Conservation (phyloP, 345 rosid genomes). For the Garcia nutans region DNA sequence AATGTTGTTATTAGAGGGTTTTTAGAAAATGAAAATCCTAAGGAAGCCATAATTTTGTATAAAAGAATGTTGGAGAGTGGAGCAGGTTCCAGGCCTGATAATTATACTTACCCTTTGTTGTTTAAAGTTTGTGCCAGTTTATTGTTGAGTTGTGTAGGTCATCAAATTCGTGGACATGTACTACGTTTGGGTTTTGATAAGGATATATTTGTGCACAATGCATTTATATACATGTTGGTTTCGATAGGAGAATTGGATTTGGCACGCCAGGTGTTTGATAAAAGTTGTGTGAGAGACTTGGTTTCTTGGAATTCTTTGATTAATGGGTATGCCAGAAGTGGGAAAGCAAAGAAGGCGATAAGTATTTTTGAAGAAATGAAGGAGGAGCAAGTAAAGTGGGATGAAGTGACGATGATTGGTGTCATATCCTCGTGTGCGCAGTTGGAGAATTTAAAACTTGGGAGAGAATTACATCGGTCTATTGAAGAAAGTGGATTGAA, state of each 20-base stretch:
- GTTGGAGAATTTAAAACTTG: constrained; percentile 55
- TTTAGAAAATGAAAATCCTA: constrained; percentile 44
- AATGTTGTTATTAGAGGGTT: constrained; percentile 66
- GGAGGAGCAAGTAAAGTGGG: constrained; percentile 45
- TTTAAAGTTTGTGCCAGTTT: constrained; percentile 56
- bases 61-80: constrained; percentile 59
- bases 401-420: constrained; percentile 85
- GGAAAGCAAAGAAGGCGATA: constrained; percentile 48
- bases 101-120: constrained; percentile 67
- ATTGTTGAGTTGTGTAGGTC: constrained; percentile 42
- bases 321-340: constrained; percentile 67
- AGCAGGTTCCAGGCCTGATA: constrained; percentile 57
- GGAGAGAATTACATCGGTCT: constrained; percentile 51
- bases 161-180: constrained; percentile 62
- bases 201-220: constrained; percentile 66
- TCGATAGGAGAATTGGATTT: constrained; percentile 49
- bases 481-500: constrained; percentile 42
- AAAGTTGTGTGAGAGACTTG: constrained; percentile 65
- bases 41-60: constrained; percentile 46
- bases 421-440: constrained; percentile 59
- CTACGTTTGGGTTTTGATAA: constrained; percentile 55
- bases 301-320: constrained; percentile 91
- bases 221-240: constrained; percentile 54
- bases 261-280: constrained; percentile 76
- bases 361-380: constrained; percentile 48